A percentile compares a stretch with the other conserved stretches of the same genome.
Conservation (phyloP, 805 yeast species). For the Saccharomycopsis sp. region DNA sequence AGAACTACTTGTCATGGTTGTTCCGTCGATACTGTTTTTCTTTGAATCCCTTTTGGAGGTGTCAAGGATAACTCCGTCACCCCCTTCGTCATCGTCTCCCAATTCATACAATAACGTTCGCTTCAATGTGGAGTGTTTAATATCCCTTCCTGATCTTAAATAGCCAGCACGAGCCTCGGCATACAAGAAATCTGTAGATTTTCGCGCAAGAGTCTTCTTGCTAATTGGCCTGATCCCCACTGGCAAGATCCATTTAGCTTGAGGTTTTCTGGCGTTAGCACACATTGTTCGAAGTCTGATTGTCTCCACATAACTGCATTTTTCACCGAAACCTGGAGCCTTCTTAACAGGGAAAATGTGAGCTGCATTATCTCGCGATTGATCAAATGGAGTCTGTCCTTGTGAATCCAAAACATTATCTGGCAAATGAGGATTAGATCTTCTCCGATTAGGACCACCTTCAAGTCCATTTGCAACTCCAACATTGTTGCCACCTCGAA, state of each 20-base stretch:
- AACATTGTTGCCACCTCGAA: conserved; percentile 2
- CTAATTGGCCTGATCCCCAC: conserved; percentile 15
- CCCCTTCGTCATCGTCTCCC: conserved; percentile 14
- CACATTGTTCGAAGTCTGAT: conserved; percentile 15
- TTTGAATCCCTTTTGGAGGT: too few relatives aligned
- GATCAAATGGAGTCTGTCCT: neutral
- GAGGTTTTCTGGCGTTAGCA: conserved; percentile 9
- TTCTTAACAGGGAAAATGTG: neutral
- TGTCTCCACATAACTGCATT: conserved; percentile 15
- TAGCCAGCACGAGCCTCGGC: neutral
- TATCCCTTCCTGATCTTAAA: conserved; percentile 7
- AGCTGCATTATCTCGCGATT: conserved; percentile 2
- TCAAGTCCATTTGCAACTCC: neutral
- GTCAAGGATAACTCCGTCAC: conserved; percentile 8
- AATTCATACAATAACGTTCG: conserved; percentile 13
- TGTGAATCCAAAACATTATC: conserved; percentile 7
- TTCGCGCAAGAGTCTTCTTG: conserved; percentile 7
- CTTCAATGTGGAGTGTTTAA: conserved; percentile 19
- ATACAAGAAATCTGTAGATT: neutral
- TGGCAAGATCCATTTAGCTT: conserved; percentile 17
- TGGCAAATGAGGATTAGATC: conserved; percentile 19
- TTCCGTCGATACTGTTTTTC: neutral
- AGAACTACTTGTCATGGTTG: too few relatives aligned
- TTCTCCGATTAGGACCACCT: conserved; percentile 2
- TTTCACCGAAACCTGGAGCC: conserved; percentile 11